A percentile compares a stretch with the other conserved stretches of the same genome.
Conservation (phyloP, 2,329 filamentous ascomycete genomes). For the Microsporum ferrugineum region DNA sequence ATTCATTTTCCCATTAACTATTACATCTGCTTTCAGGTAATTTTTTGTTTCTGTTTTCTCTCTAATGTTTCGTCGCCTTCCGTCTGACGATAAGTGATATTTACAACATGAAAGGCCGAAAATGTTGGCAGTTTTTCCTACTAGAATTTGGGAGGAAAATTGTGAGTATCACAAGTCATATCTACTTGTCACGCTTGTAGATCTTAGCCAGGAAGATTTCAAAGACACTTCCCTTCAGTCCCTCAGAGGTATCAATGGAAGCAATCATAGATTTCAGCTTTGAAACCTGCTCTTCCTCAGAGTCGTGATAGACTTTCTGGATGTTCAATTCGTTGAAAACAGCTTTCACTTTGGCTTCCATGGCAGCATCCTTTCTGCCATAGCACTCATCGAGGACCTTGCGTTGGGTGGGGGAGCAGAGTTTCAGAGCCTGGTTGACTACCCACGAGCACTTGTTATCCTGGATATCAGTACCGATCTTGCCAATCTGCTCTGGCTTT, state of each 20-base stretch:
- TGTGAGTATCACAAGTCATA: background rate
- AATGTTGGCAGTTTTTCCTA: no score
- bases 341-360: conserved; percentile 78
- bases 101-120: background rate
- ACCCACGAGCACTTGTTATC: conserved; percentile 99
- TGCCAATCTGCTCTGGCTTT: conserved; percentile 82
- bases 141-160: background rate
- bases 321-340: conserved; percentile 78
- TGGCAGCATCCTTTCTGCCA: conserved; percentile 73
- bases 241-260: conserved; percentile 70
- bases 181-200: conserved; percentile 92
- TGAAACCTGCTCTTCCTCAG: conserved; percentile 76
- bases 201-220: conserved; percentile 89
- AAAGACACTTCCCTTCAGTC: conserved; percentile 82
- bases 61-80: background rate
- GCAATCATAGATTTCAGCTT: conserved; percentile 67
- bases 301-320: conserved; percentile 71
- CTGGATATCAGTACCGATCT: conserved; percentile 97
- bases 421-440: conserved; percentile 81
- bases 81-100: background rate
- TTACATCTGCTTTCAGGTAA: background rate
- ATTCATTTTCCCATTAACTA: background rate
- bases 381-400: conserved; percentile 85
- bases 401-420: conserved; percentile 73
- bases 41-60: background rate